A percentile compares a stretch with the other conserved stretches of the same genome.
Conservation (phyloP, 2,329 filamentous ascomycete species). For the Dactylonectria estremocensis region DNA sequence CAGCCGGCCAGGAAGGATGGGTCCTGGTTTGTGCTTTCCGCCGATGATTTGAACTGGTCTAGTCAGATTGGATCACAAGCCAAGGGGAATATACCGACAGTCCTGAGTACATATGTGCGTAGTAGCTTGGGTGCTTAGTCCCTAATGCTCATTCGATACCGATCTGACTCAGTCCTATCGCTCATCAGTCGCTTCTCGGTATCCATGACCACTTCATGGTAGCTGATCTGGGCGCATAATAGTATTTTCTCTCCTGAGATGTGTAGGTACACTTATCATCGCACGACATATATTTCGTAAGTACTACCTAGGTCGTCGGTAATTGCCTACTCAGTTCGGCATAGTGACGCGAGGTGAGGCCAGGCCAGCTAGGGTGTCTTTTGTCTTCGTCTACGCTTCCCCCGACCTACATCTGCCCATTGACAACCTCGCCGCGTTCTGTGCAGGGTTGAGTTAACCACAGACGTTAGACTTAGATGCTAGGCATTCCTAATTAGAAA, state of each 20-base stretch:
- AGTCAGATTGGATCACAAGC: constrained; percentile 13
- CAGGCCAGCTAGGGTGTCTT: too few relatives aligned
- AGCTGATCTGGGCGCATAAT: not conserved
- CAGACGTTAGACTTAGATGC: not conserved
- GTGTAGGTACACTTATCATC: not conserved
- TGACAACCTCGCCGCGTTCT: not conserved
- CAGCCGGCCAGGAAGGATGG: constrained; percentile 8
- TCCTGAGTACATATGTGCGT: not conserved
- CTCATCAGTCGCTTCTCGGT: not conserved
- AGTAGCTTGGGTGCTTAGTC: not conserved
- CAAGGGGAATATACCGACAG: constrained; percentile 7
- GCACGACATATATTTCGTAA: not conserved
- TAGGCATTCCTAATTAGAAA: not conserved
- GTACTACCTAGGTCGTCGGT: not conserved
- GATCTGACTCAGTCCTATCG: not conserved
- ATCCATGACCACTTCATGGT: not conserved
- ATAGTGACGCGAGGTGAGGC: not conserved
- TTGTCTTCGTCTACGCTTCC: not conserved
- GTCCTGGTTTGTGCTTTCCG: not conserved
- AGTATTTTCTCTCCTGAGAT: not conserved
- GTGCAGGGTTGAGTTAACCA: not conserved
- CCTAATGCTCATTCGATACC: not conserved
- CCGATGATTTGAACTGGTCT: constrained; percentile 5
- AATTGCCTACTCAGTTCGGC: not conserved
- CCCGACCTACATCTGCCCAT: not conserved